Conservation (phyloP, 2,329 filamentous ascomycete species). For the Laburnicola sp. region DNA sequence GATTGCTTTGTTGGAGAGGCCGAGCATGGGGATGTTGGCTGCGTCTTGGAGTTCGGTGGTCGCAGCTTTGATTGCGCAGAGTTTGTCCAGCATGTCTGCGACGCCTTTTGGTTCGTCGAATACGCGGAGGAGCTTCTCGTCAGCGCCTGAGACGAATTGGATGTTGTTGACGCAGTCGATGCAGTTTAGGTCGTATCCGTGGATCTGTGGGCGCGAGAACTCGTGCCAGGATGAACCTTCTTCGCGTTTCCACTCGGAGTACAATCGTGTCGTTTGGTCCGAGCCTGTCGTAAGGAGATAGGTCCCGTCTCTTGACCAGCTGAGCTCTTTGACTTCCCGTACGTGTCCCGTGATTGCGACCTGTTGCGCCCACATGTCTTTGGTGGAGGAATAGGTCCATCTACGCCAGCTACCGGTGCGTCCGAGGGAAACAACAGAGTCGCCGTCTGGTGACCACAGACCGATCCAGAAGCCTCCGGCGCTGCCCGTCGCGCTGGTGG, state of each 20-base stretch:
- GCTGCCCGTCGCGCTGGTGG: conserved; percentile 93
- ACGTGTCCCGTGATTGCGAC: conserved; percentile 84
- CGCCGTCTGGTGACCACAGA: conserved; percentile 81
- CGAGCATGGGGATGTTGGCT: conserved; percentile 91
- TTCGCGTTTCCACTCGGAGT: conserved; percentile 72
- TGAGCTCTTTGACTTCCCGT: conserved; percentile 75
- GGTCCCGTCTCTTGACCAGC: conserved; percentile 79
- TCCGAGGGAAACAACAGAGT: conserved; percentile 77
- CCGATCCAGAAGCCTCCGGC: conserved; percentile 96
- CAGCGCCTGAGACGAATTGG: conserved; percentile 90
- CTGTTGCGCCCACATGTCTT: conserved; percentile 74
- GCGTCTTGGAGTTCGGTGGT: conserved; percentile 68
- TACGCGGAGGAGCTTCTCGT: conserved; percentile 96
- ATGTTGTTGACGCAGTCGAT: conserved; percentile 72
- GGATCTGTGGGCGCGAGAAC: conserved; percentile 92
- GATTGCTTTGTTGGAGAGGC: conserved; percentile 93
- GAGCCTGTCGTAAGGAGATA: conserved; percentile 87
- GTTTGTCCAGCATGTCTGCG: conserved; percentile 69
- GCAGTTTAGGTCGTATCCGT: conserved; percentile 97
- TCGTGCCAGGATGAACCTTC: conserved; percentile 78
- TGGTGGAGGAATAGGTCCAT: conserved; percentile 68
- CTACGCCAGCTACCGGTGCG: conserved; percentile 91
- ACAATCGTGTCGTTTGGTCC: conserved; percentile 90
- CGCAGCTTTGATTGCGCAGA: conserved; percentile 62
- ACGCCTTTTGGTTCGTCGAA: conserved; percentile 88